phyloP scores from a whole-genome alignment of 331 rosid genomes.

The Saraca asoca region DNA sequence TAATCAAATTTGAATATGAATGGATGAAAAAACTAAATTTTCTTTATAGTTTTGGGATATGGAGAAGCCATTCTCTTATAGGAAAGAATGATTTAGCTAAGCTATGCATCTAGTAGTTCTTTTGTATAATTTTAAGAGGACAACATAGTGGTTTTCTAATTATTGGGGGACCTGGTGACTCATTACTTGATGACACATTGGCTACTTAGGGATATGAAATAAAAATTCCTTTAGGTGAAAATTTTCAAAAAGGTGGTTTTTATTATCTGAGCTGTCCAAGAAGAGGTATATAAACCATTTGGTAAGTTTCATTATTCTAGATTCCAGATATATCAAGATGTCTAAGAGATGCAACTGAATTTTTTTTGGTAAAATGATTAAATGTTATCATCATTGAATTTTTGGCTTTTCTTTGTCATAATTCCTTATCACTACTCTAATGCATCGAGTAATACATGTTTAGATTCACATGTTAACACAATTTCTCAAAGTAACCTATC shows the following conservation, averaged over 20 bases:
- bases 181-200: not conserved
- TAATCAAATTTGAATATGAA: not conserved
- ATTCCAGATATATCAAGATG: not conserved
- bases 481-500: conserved; percentile 33
- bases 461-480: conserved; percentile 38
- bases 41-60: not conserved
- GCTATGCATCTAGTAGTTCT: not conserved
- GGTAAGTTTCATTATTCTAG: not conserved
- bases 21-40: not conserved
- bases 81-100: too few species aligned
- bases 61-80: not conserved
- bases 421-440: conserved; percentile 56
- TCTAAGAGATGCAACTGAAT: not conserved
- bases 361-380: not conserved
- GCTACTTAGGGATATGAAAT: not conserved
- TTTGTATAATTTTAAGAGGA: not conserved
- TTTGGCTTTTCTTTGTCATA: not conserved
- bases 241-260: not conserved
- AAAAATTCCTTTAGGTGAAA: not conserved
- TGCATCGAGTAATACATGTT: conserved; percentile 29
- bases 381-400: conserved; percentile 1
- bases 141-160: too few species aligned
- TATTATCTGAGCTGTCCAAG: not conserved
- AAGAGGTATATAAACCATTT: conserved; percentile 10
- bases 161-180: too few species aligned